phyloP scores from a whole-genome alignment of 768 basidiomycete genomes.

The Kwoniella mangroviensis region DNA sequence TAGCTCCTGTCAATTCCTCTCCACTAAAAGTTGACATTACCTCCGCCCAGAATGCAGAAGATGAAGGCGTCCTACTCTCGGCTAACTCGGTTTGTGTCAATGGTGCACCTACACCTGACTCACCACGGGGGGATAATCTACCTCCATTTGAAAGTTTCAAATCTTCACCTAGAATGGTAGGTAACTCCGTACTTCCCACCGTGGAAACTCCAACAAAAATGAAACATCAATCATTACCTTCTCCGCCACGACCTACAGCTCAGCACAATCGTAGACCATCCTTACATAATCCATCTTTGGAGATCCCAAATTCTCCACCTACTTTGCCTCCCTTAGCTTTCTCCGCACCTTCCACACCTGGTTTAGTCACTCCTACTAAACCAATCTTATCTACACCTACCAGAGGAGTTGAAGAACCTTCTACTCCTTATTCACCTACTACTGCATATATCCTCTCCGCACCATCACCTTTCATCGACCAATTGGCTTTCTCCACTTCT shows the following conservation, averaged over 20 bases:
- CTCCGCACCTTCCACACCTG: conserved; percentile 3
- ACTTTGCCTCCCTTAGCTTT: conserved; percentile 10
- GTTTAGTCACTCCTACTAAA: conserved; percentile 1
- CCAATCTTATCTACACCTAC: conserved; percentile 12
- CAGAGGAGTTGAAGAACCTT: background rate
- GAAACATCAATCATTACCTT: conserved; percentile 10
- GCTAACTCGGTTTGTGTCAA: background rate
- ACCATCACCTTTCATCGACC: conserved; percentile 7
- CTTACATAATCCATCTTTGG: conserved; percentile 1
- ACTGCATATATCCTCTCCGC: conserved; percentile 43
- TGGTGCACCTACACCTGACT: background rate
- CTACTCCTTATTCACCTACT: conserved; percentile 34
- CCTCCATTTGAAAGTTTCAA: conserved; percentile 30
- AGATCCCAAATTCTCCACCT: conserved; percentile 13
- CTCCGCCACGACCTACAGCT: conserved; percentile 1
- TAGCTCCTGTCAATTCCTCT: background rate
- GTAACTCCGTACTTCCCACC: background rate
- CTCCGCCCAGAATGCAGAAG: background rate
- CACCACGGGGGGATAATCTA: conserved; percentile 8
- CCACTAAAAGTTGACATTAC: background rate
- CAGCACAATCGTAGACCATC: background rate
- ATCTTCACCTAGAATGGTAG: conserved; percentile 15
- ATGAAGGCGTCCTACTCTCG: background rate
- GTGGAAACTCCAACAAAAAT: conserved; percentile 4
- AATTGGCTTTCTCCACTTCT: conserved; percentile 14